Base-by-base conservation (phyloP, 2,329 filamentous ascomycete genomes). In the Apiospora aurea region DNA sequence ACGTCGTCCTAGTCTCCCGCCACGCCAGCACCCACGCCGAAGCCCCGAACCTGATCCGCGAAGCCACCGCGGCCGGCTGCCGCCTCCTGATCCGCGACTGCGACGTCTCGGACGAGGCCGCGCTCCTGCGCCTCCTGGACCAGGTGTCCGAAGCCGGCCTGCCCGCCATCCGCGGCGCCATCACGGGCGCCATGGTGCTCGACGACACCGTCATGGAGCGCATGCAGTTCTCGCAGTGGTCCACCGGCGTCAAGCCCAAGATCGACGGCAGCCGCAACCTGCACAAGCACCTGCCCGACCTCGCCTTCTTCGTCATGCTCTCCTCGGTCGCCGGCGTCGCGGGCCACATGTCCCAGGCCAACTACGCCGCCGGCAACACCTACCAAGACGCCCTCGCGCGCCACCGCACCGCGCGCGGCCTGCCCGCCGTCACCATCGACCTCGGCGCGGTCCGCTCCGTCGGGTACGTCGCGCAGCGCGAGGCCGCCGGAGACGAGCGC, bases 261-360 rank as follows among this genome's bases (percentile, higher is more conserved):
- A 66, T 77, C 2, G 29, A 47, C 34, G 70, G 73, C 67, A 74
- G 49, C 2, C 21, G 13, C 29, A 74, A 80, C 66, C 75, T 84
- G 29, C 66, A 75, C 68, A 71, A 73, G 8, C 71, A 64, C 18
- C 67, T 75, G 2, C 57, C 69, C 1, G n/a, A 26, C 47, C 57
- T 76, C 0, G 79, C 81, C 68, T 85, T 85, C 77, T 85, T 85
- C 72, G 72, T 84, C 53, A 78, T 83, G 74, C 75, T 85, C 0
- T 83, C 82, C 1, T 85, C 83, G 0, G 73, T 82, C 0, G 75
- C 77, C 2, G 82, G 82, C 1, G 76, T 84, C 29, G 73, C 80
- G 18, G 83, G 83, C 21, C 78, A 79, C 51, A 11, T 29, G 3
- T 64, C 46, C 13, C 43, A 74, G 43, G 24, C 64, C 61, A 73